Percentiles rank a stretch among this genome's conserved stretches.
Evolutionary conservation across 179 eudicot genomes (phyloP).

Genomic region (Camellia oleifera): DNA sequence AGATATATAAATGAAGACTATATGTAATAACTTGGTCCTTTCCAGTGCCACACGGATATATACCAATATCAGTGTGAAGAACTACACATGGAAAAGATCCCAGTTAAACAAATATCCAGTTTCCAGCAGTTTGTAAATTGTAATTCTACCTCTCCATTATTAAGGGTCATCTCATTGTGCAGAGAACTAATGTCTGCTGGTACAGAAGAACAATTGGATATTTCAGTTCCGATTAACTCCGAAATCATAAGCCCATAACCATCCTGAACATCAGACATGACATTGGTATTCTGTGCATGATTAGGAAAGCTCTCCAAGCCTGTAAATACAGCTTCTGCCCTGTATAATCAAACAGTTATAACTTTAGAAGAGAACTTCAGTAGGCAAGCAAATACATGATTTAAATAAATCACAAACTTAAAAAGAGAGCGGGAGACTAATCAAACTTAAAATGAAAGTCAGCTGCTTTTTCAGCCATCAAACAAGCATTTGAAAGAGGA

Average conservation of each 20-base stretch:
- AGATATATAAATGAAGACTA: constrained; percentile 1
- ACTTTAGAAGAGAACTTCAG: constrained; percentile 13
- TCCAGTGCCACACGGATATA: neutral
- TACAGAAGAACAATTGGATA: constrained; percentile 63
- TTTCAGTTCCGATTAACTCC: constrained; percentile 81
- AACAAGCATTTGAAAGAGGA: neutral
- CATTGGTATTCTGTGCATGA: constrained; percentile 50
- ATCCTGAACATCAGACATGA: constrained; percentile 70
- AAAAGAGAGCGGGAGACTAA: neutral
- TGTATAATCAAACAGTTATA: constrained; percentile 28
- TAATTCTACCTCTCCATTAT: constrained; percentile 69
- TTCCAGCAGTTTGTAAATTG: neutral
- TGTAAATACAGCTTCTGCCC: constrained; percentile 54
- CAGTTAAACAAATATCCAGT: neutral
- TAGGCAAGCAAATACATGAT: neutral
- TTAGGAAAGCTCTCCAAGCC: constrained; percentile 56
- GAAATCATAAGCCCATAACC: constrained; percentile 95
- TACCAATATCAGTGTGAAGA: neutral
- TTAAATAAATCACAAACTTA: neutral
- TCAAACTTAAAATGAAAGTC: neutral
- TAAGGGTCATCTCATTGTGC: constrained; percentile 71
- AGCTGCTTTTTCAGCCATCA: neutral
- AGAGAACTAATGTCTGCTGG: constrained; percentile 61
- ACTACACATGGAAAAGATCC: constrained; percentile 1
- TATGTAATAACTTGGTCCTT: neutral